Base-by-base conservation (phyloP, 441 rosid genomes). In the Isatis lusitanica region DNA sequence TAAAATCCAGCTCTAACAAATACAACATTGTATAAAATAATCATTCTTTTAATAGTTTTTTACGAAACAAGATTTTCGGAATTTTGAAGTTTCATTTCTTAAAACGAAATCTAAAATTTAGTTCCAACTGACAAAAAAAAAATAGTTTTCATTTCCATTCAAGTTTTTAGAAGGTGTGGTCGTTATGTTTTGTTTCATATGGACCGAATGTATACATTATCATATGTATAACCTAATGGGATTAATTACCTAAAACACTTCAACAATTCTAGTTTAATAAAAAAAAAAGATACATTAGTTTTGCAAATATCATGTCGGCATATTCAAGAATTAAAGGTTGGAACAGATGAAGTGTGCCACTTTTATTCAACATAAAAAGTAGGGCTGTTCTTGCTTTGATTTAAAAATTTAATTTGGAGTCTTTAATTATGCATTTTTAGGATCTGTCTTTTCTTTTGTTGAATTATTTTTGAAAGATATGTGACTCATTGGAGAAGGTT, bases 251-350 rank as follows among this genome's bases (percentile, higher is more conserved):
- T 16, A 18, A 5, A 17, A 48, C 13, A 33, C 11, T 4, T 18
- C 0, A 30, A 31, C 13, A 68, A 7, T 6, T 18, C 21, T 10
- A 36, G 5, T 9, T 69, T 0, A 28, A 0, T 5, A 9, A 13
- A 24, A 21, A 47, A 9, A 47, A 2, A 47, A 1, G 24, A 44
- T 43, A 42, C 4, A 35, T 7, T 30, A 31, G 12, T 3, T 15
- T 12, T 18, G 68, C 63, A 51, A 40, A 59, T 31, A 30, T 59
- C 30, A 68, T 61, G 66, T 68, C 58, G 79, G 52, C 70, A 62
- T 62, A 55, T 62, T 68, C 65, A 36, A 55, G 43, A 68, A 30
- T 12, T 35, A 62, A 69, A 35, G 59, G 59, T 53, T 31, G 50
- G 44, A 38, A 44, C 70, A 16, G 65, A 52, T 68, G 64, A 53